Conservation (phyloP, 441 rosid species). For the Flueggea neowawraea region DNA sequence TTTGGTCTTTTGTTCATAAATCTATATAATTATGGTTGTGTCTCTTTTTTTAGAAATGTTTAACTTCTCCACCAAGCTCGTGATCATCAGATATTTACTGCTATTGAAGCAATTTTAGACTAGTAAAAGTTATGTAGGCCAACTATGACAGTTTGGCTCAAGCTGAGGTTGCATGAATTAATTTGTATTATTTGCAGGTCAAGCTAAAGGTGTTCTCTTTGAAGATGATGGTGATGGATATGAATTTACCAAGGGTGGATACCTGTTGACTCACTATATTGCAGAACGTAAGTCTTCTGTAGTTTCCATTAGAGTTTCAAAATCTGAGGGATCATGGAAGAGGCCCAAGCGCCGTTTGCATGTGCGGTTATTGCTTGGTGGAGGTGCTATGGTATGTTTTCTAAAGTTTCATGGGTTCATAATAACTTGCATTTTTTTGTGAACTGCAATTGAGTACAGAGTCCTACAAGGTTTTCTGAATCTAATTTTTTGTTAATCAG, state of each 20-base stretch:
- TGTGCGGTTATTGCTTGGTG: conserved; percentile 76
- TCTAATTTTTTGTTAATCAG: conserved; percentile 35
- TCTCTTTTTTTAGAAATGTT: no score
- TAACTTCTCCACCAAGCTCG: no score
- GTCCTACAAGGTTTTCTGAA: conserved; percentile 7
- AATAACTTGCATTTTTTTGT: neutral
- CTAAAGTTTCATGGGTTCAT: neutral
- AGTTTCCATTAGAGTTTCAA: conserved; percentile 59
- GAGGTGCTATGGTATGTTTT: conserved; percentile 68
- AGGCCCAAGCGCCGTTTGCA: conserved; percentile 85
- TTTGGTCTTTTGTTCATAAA: no score
- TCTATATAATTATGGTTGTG: no score
- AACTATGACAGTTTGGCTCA: no score
- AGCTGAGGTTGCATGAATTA: no score
- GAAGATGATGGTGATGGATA: conserved; percentile 97
- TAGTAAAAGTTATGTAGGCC: no score
- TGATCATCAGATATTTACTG: no score
- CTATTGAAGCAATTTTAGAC: no score
- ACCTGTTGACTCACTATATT: conserved; percentile 58
- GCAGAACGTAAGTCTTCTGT: conserved; percentile 65
- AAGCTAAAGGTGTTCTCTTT: conserved; percentile 70
- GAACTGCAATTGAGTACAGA: neutral
- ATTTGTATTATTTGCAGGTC: conserved; percentile 41
- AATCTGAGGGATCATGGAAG: conserved; percentile 83
- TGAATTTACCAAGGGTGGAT: conserved; percentile 65